A percentile compares a stretch with the other conserved stretches of the same genome.
Conservation (phyloP, 2,329 filamentous ascomycete species). For the Madurella mycetomatis region DNA sequence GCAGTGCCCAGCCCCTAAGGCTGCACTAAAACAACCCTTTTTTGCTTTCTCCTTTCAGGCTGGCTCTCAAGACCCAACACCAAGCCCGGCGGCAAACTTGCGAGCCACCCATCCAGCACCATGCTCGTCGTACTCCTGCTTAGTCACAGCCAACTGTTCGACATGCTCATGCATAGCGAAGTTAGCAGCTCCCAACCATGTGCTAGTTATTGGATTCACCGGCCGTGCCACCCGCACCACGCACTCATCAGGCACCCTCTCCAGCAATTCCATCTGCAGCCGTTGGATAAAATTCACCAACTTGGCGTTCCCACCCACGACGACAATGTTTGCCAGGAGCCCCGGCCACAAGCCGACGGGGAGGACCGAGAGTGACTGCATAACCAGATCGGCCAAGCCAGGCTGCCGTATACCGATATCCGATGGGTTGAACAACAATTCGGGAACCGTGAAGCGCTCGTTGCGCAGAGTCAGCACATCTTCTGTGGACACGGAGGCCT, state of each 20-base stretch:
- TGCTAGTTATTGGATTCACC: constrained; percentile 69
- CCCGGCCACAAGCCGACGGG: constrained; percentile 81
- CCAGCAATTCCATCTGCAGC: constrained; percentile 68
- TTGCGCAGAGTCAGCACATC: constrained; percentile 85
- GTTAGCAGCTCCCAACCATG: constrained; percentile 80
- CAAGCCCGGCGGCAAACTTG: constrained; percentile 54
- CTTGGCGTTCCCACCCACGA: constrained; percentile 80
- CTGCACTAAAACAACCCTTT: neutral
- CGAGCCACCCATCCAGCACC: constrained; percentile 70
- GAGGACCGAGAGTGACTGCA: constrained; percentile 69
- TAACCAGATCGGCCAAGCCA: constrained; percentile 75
- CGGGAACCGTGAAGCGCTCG: constrained; percentile 85
- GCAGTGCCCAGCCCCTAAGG: neutral
- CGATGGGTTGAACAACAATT: constrained; percentile 79
- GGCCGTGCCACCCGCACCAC: constrained; percentile 68
- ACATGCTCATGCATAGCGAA: constrained; percentile 68
- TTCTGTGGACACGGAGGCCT: constrained; percentile 51
- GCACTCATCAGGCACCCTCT: constrained; percentile 70
- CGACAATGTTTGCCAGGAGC: constrained; percentile 78
- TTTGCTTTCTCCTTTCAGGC: neutral
- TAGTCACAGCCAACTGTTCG: constrained; percentile 69
- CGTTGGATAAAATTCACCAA: constrained; percentile 79
- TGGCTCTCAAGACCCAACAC: constrained; percentile 6
- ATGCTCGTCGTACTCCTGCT: constrained; percentile 84
- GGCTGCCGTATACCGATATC: constrained; percentile 83